Base-by-base conservation (phyloP, 1,139 yeast species). In the Debaryomyces udenii region DNA sequence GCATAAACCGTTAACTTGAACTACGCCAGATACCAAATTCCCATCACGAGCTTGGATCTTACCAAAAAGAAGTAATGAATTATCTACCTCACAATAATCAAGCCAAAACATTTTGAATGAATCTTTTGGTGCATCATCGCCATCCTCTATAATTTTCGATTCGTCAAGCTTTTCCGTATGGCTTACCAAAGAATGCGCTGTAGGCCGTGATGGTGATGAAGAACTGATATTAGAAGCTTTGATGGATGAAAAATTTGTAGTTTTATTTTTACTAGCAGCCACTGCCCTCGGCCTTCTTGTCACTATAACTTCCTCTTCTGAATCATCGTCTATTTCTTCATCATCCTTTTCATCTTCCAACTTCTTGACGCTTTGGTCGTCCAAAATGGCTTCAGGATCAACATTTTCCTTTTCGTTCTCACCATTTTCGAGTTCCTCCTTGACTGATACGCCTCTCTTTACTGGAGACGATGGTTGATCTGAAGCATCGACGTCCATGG, bases 51-150 rank as follows among this genome's bases (percentile, higher is more conserved):
- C 74, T 46, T 73, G 68, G 7, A 84, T 74, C 57, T 90, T 90
- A 39, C 99, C 99, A 59, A 86, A 93, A n/a, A 93, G 70, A 13
- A 89, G 66, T 32, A 94, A 65, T 0, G 82, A 66, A 48, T 77
- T 76, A 43, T 84, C 89, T 15, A 85, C 78, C 57, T 93, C 98
- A 33, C 86, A 76, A 60, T 82, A 90, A 60, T 94, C 99, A 29
- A 86, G 67, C 98, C 98, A 94, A 59, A 78, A 93, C 82, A 93
- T 83, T 53, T 80, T 78, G 56, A 90, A 74, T 3, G 75, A 58
- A 37, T 72, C 76, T 13, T 53, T 50, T 7, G 43, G 44, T 2
- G 54, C 44, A 2, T 74, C 72, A 1, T 66, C 66, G 3, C 64
- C 57, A 14, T 64, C 66, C 2, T 68, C 59, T 16, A 80, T 62